These are phyloP conservation scores for Lanmaoa rubissima DNA, from an alignment of 768 basidiomycete genomes.

Conservation along the genomic window DNA sequence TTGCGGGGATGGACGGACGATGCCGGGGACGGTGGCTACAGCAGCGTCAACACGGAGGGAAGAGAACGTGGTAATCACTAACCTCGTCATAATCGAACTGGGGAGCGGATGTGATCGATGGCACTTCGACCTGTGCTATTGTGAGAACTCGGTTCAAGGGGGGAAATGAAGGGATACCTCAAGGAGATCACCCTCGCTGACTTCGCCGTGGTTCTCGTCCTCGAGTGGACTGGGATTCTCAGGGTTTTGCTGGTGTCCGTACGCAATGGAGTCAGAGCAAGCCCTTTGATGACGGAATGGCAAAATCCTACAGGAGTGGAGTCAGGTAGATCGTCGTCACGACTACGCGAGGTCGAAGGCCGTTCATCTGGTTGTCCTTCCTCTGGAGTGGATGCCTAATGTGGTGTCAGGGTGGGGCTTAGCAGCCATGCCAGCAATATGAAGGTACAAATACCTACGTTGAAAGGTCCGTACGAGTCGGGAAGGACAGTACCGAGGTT, in stretches of 20 bases:
- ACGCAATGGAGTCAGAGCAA: no score
- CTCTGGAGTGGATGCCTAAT: no score
- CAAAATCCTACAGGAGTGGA: no score
- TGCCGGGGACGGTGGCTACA: neutral
- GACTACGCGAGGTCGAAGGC: neutral
- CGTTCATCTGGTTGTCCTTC: no score
- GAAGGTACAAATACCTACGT: no score
- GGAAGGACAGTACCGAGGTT: neutral
- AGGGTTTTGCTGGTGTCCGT: no score
- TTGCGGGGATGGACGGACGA: neutral
- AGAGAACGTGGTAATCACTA: neutral
- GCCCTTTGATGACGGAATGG: no score
- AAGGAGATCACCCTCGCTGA: no score
- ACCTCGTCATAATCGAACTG: neutral
- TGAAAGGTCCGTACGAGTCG: neutral
- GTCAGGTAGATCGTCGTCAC: neutral
- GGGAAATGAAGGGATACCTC: no score
- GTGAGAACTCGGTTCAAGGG: no score
- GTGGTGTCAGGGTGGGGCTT: neutral
- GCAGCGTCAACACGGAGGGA: neutral
- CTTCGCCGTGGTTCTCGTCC: no score
- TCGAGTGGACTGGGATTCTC: no score
- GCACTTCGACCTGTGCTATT: neutral
- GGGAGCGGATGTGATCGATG: neutral
- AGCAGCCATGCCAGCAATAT: neutral